These are phyloP conservation scores for Plenodomus biglobosus DNA, from an alignment of 2,329 filamentous ascomycete genomes.

Conservation along the genomic window DNA sequence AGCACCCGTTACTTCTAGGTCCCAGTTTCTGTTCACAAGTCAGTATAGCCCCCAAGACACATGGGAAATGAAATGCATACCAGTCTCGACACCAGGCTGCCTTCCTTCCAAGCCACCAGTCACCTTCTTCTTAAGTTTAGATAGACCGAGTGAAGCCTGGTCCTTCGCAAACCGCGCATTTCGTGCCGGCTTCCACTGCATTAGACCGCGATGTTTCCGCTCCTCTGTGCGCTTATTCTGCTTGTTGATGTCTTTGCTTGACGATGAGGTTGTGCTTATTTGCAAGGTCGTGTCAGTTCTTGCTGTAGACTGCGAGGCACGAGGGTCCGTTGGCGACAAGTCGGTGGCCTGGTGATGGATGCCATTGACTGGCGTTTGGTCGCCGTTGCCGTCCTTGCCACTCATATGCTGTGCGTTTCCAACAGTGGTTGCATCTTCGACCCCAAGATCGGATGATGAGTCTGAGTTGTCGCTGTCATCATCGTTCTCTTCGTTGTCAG, in stretches of 20 bases:
- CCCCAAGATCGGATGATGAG: slow-evolving; percentile 56
- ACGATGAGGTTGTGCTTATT: slow-evolving; percentile 17
- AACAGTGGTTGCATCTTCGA: slow-evolving; percentile 56
- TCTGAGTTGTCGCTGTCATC: slow-evolving; percentile 46
- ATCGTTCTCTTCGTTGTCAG: slow-evolving; percentile 46
- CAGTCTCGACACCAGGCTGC: slow-evolving; percentile 84
- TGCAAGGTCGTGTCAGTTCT: slow-evolving; percentile 31
- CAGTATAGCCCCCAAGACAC: slow-evolving; percentile 13
- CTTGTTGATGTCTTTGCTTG: slow-evolving; percentile 62
- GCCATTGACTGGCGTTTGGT: slow-evolving; percentile 17
- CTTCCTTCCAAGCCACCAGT: slow-evolving; percentile 72
- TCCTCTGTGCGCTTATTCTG: slow-evolving; percentile 72
- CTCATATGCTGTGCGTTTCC: slow-evolving; percentile 26
- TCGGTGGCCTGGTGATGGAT: slow-evolving; percentile 34
- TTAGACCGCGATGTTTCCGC: slow-evolving; percentile 82
- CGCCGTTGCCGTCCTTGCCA: slow-evolving; percentile 17
- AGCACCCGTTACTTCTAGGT: slow-evolving; percentile 5
- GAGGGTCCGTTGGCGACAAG: slow-evolving; percentile 28
- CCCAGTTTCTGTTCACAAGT: slow-evolving; percentile 28
- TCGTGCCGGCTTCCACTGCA: slow-evolving; percentile 92
- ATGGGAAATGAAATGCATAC: slow-evolving; percentile 25
- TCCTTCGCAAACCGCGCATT: slow-evolving; percentile 87
- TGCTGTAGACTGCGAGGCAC: slow-evolving; percentile 30
- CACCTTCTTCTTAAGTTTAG: slow-evolving; percentile 74
- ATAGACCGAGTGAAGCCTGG: slow-evolving; percentile 76